Conservation (phyloP, 2,329 filamentous ascomycete genomes). For the Ophiostoma piceae region DNA sequence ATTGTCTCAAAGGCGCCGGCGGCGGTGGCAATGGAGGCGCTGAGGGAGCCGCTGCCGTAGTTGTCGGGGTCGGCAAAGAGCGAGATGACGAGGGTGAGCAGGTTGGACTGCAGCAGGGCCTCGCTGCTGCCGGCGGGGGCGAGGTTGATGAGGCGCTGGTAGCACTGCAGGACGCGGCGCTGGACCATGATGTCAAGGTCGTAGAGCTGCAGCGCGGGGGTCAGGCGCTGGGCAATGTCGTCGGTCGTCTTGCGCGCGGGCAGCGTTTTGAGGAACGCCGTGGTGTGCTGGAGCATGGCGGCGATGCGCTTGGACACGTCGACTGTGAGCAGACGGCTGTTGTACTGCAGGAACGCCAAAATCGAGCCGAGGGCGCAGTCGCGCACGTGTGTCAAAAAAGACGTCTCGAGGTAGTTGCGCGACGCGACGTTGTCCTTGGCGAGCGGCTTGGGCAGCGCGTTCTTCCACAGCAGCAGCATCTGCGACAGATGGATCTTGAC, state of each 20-base stretch:
- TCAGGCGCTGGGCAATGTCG: slow-evolving; percentile 76
- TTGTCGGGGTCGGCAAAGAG: slow-evolving; percentile 91
- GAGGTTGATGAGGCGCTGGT: slow-evolving; percentile 82
- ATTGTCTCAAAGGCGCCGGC: slow-evolving; percentile 86
- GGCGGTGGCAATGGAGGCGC: slow-evolving; percentile 84
- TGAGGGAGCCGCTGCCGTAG: slow-evolving; percentile 61
- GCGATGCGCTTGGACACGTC: slow-evolving; percentile 92
- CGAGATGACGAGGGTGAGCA: slow-evolving; percentile 82
- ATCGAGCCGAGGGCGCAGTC: slow-evolving; percentile 92
- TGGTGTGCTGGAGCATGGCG: slow-evolving; percentile 91
- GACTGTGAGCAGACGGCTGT: slow-evolving; percentile 81
- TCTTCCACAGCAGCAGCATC: slow-evolving; percentile 91
- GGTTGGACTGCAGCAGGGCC: slow-evolving; percentile 80
- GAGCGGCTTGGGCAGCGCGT: slow-evolving; percentile 89
- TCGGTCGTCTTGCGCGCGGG: slow-evolving; percentile 80
- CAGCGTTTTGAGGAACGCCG: slow-evolving; percentile 78
- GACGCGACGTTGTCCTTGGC: slow-evolving; percentile 84
- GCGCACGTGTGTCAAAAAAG: slow-evolving; percentile 87
- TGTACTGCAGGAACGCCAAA: slow-evolving; percentile 87
- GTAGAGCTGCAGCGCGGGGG: slow-evolving; percentile 78
- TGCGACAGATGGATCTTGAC: slow-evolving; percentile 98
- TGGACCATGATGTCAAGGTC: slow-evolving; percentile 93
- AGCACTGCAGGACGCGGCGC: slow-evolving; percentile 88
- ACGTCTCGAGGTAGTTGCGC: slow-evolving; percentile 79
- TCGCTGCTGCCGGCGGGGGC: slow-evolving; percentile 82